phyloP scores from a whole-genome alignment of 2,329 filamentous ascomycete species.

The Trichoderma polysporum region DNA sequence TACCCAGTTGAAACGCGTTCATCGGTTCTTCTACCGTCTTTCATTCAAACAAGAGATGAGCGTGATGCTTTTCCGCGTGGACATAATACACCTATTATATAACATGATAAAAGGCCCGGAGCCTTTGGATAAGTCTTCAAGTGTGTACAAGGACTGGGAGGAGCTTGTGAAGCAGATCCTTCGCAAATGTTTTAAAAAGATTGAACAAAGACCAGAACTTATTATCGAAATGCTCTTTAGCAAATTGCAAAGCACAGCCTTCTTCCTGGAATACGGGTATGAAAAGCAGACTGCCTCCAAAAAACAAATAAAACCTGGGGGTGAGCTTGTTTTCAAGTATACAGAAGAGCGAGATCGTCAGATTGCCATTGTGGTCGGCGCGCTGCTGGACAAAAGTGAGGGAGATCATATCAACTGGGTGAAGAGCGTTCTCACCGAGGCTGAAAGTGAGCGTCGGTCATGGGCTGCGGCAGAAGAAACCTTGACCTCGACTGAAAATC shows the following conservation, averaged over 20 bases:
- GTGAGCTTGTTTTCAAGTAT: conserved; percentile 79
- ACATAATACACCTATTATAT: conserved; percentile 85
- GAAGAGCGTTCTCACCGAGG: conserved; percentile 66
- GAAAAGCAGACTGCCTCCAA: conserved; percentile 74
- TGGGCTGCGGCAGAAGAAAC: conserved; percentile 75
- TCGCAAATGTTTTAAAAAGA: conserved; percentile 76
- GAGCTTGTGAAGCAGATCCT: conserved; percentile 83
- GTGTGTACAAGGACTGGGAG: conserved; percentile 85
- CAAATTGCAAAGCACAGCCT: conserved; percentile 79
- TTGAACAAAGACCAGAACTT: conserved; percentile 80
- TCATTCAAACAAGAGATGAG: conserved; percentile 94
- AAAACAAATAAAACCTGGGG: conserved; percentile 65
- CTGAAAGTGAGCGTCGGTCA: conserved; percentile 68
- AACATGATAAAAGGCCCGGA: conserved; percentile 89
- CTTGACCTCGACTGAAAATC: conserved; percentile 42
- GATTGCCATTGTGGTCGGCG: conserved; percentile 76
- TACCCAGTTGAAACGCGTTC: conserved; percentile 82
- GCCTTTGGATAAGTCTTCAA: conserved; percentile 64
- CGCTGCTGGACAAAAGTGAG: conserved; percentile 77
- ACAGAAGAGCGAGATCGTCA: conserved; percentile 67
- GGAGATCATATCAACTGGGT: conserved; percentile 78
- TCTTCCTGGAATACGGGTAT: conserved; percentile 87
- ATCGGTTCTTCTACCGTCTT: conserved; percentile 90
- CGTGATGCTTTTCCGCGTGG: conserved; percentile 84
- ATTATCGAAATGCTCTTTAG: conserved; percentile 93